Base-by-base conservation (phyloP, 371 early-diverging fungal genomes). In the Mucor circinelloides region DNA sequence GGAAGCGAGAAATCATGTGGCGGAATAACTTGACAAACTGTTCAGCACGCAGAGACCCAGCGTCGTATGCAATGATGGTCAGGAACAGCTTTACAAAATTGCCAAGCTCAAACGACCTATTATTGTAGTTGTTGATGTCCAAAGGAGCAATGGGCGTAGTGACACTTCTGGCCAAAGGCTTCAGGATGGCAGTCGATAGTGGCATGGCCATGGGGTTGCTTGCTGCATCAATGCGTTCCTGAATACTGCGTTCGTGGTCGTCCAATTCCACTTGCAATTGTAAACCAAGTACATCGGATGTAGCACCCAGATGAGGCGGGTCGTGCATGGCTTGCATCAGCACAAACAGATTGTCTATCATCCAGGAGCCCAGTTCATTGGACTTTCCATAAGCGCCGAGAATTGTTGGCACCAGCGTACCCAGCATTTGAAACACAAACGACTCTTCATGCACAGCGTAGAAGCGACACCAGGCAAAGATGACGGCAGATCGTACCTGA, bases 351-450 rank as follows among this genome's bases (percentile, higher is more conserved):
- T 82, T 81, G 32, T 84, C 80, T 1, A 71, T 50, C 82, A 84
- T 81, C 80, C 82, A 81, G 4, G 67, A 61, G 10, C 84, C 84
- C 2, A 80, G 50, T 9, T 67, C 67, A 0, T 66, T 57, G 0
- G 84, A 84, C 34, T 75, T 72, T 1, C 25, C 19, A 59, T 75
- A 77, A 0, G 76, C 82, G 9, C 73, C 79, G 3, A 90, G 79
- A 38, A 87, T 86, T 17, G 82, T 28, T 2, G 90, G 90, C 1
- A 86, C 84, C 12, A 90, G 67, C 7, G 82, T 71, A 5, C 90
- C 90, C 23, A 90, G 63, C 78, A 92, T 85, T 67, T 90, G 90
- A 54, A 90, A 87, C 1, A 90, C 77, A 73, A 90, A 90, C 0
- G 90, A 73, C 58, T 90, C 90, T 71, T 87, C 85, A 50, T 90